These are phyloP conservation scores for Linanthus parryae DNA, from an alignment of 148 eudicot genomes.

Conservation along the genomic window DNA sequence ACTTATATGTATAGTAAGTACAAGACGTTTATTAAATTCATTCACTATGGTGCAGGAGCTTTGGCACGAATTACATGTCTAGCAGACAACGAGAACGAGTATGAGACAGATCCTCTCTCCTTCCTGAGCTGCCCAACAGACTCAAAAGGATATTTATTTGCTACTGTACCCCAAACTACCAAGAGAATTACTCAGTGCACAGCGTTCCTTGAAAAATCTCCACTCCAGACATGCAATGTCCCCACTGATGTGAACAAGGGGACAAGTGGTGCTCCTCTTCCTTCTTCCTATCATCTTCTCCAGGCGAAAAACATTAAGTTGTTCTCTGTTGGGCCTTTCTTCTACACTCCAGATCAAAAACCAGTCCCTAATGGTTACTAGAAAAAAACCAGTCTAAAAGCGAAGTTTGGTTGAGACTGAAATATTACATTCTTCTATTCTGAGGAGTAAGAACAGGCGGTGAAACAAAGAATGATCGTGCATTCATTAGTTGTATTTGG, in stretches of 20 bases:
- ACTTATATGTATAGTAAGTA: no score
- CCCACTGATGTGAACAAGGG: conserved; percentile 24
- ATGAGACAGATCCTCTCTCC: conserved; percentile 32
- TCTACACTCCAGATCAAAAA: conserved; percentile 11
- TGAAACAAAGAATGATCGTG: no score
- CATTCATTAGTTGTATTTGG: no score
- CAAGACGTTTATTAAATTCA: no score
- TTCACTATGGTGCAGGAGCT: conserved; percentile 16
- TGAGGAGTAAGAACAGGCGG: no score
- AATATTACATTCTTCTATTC: no score
- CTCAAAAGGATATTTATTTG: conserved; percentile 31
- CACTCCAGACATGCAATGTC: conserved; percentile 17
- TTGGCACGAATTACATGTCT: conserved; percentile 32
- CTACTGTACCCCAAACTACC: conserved; percentile 15
- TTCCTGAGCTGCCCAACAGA: conserved; percentile 24
- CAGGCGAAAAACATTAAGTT: conserved; percentile 11
- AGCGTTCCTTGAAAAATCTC: conserved; percentile 33
- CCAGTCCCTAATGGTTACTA: conserved; percentile 9
- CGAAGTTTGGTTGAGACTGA: no score
- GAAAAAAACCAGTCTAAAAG: no score
- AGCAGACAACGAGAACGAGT: conserved; percentile 19
- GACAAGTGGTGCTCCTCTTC: conserved; percentile 19
- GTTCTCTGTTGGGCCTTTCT: conserved; percentile 28
- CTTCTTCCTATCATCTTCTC: conserved; percentile 15
- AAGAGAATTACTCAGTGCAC: conserved; percentile 22